Evolutionary conservation across 768 basidiomycete genomes (phyloP), one percentile per base, ranked within the genome.

Genomic region (Ramaria sp.): DNA sequence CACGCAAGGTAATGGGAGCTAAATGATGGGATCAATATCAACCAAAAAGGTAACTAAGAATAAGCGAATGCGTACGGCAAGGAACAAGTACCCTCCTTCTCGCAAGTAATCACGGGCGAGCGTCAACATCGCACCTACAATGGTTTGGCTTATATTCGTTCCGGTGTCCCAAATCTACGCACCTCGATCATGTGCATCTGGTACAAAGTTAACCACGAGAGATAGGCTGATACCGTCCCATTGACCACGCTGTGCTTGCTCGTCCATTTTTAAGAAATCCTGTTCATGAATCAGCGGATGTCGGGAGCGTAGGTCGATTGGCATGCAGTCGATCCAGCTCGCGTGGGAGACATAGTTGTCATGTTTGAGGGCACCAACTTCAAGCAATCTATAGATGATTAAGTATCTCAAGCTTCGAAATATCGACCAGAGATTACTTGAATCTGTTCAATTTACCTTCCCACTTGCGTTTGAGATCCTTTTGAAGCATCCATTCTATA

Each of bases 131-230:
- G 75, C 75, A 3, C 89, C 89, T 90, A 63, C 20, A 20, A 51
- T 30, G 34, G 41, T 30, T 13, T 37, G 34, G 34, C 9, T 27
- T 27, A 27, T 5, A 13, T 37, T 38, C 30, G 45, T 27, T 24
- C 31, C 19, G 46, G 41, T 27, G 43, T 24, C 43, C 24, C 13
- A 51, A 49, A 3, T 46, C 24, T 30, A 60, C 71, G 53, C 58
- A 89, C 92, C 92, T 81, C 93, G 74, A 54, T 89, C 83, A 49
- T 71, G 71, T 0, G 87, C 73, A 27, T 82, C 77, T 22, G 88
- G 84, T 1, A 92, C 88, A 64, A 94, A 96, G 65, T 96, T 96
- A 3, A 96, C 69, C 4, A 96, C 93, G 37, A 96, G 71, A 63
- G 91, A 92, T 24, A 94, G 79, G 67, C 89, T 91, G 57, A 95